Percentiles rank a stretch among this genome's conserved stretches.
These are phyloP conservation scores for Aspergillus latus DNA, from an alignment of 2,329 filamentous ascomycete species.

Conservation along the genomic window DNA sequence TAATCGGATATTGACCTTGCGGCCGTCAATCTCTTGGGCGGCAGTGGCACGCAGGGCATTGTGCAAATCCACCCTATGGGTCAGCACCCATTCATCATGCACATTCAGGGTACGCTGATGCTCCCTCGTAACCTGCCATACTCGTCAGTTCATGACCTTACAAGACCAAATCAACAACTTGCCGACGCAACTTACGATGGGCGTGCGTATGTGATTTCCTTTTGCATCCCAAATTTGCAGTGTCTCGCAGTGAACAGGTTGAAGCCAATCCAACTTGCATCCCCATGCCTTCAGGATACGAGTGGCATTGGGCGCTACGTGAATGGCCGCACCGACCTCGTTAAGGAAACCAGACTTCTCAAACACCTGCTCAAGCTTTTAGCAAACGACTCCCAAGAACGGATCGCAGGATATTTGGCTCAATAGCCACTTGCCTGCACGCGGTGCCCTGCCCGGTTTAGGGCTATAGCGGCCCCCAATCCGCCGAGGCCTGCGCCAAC, in stretches of 20 bases:
- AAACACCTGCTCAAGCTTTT: slow-evolving; percentile 14
- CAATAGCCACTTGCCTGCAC: slow-evolving; percentile 22
- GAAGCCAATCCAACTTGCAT: slow-evolving; percentile 24
- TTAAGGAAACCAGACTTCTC: slow-evolving; percentile 34
- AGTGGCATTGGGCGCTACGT: slow-evolving; percentile 34
- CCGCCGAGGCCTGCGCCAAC: slow-evolving; percentile 14
- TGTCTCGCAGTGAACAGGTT: slow-evolving; percentile 16
- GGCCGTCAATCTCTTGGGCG: slow-evolving; percentile 20
- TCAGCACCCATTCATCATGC: slow-evolving; percentile 19
- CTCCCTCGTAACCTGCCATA: slow-evolving; percentile 15
- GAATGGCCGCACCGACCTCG: slow-evolving; percentile 35
- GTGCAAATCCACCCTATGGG: slow-evolving; percentile 44
- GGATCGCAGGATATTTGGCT: background rate
- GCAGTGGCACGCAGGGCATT: slow-evolving; percentile 33
- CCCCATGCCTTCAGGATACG: slow-evolving; percentile 30
- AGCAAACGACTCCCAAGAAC: background rate
- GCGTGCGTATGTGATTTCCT: background rate
- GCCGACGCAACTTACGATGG: background rate
- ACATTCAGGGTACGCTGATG: slow-evolving; percentile 8
- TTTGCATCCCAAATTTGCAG: slow-evolving; percentile 16
- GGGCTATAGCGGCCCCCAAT: slow-evolving; percentile 12
- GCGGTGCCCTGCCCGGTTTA: slow-evolving; percentile 20
- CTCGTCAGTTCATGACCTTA: background rate
- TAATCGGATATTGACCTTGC: slow-evolving; percentile 23
- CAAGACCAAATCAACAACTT: background rate